Base-by-base conservation (phyloP, 2,329 filamentous ascomycete species). In the Trichophyton equinum region DNA sequence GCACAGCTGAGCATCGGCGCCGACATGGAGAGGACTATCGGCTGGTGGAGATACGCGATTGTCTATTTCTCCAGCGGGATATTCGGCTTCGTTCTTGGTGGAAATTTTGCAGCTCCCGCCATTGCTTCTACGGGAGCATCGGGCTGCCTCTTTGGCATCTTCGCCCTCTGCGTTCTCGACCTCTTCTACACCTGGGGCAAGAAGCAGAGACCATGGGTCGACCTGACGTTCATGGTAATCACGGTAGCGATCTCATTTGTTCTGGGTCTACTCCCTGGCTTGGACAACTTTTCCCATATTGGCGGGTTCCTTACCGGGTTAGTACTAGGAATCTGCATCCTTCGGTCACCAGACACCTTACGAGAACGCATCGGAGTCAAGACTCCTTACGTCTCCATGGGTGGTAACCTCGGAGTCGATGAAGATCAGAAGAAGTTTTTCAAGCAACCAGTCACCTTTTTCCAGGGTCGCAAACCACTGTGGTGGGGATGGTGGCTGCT, bases 401-500 rank as follows among this genome's bases (percentile, higher is more conserved):
- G 79, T 30, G 77, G 79, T 15, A 76, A 76, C 18, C 71, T 65
- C 44, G 61, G 68, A 67, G 40, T 67, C 62, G 62, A 70, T 65
- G 77, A 79, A 51, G 78, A 78, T 22, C 77, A 79, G 18, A 77
- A 79, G 27, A 72, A 77, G 0, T 84, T 87, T 66, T 70, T 83
- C 61, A 83, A 84, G 68, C 83, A 82, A 62, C 83, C 87, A 0
- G 71, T 85, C 3, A 67, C 68, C 58, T 72, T 73, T 58, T 68
- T 74, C 65, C 92, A 91, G 72, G 90, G 89, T 20, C 83, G 94
- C 18, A 96, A 95, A 72, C 87, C 88, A 22, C 79, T 96, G 6
- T 99, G 94, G 94, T 99, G 94, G 94, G 87, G 78, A 4, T 99
- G 94, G 94, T 97, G 92, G 92, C 74, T 96, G 22, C 81, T 97